These are phyloP conservation scores for Cucumis hystrix DNA, from an alignment of 306 rosid species.

Conservation along the genomic window DNA sequence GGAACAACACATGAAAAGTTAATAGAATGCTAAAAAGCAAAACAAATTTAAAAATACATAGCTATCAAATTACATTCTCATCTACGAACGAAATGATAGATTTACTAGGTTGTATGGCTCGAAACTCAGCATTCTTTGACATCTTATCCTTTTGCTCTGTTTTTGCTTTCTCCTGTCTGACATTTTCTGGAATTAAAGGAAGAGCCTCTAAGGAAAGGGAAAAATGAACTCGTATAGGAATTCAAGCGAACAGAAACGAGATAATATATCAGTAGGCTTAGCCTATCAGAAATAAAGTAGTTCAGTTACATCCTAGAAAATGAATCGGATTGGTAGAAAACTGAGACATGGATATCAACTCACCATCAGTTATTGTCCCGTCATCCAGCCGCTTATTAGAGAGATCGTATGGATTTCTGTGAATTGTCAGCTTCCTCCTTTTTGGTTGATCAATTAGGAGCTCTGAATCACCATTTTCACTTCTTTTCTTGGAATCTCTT, in stretches of 20 bases:
- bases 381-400: conserved; percentile 82
- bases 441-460: conserved; percentile 25
- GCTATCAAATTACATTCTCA: conserved; percentile 71
- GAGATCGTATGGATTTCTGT: conserved; percentile 51
- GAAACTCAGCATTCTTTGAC: conserved; percentile 72
- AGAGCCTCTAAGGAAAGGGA: neutral
- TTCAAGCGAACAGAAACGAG: neutral
- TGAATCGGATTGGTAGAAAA: conserved; percentile 5
- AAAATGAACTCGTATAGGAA: neutral
- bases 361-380: conserved; percentile 32
- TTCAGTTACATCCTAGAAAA: neutral
- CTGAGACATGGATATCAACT: conserved; percentile 9
- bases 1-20: neutral
- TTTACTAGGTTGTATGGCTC: conserved; percentile 85
- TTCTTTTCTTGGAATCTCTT: conserved; percentile 14
- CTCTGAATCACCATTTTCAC: conserved; percentile 23
- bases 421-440: conserved; percentile 61
- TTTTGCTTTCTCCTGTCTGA: conserved; percentile 32
- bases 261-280: neutral
- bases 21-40: neutral
- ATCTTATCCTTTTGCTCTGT: conserved; percentile 41
- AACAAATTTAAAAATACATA: conserved; percentile 7
- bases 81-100: conserved; percentile 76
- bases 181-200: conserved; percentile 35
- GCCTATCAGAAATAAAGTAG: neutral